Conservation (phyloP, 495 filamentous ascomycete genomes). For the Coniosporium apollinis region DNA sequence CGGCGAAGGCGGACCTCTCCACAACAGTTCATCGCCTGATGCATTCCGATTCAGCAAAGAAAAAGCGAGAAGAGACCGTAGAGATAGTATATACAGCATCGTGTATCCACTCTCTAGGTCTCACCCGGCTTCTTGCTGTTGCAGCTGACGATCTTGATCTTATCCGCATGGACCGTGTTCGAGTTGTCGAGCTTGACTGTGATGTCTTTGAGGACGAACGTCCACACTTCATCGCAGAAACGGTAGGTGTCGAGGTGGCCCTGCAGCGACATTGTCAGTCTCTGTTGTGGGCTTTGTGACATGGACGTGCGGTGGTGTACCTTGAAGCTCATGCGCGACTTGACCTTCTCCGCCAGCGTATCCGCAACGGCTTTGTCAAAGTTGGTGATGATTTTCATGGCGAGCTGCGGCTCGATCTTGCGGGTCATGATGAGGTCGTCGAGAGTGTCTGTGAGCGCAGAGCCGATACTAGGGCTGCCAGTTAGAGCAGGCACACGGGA, state of each 20-base stretch:
- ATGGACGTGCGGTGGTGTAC: slow-evolving; percentile 29
- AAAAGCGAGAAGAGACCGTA: too few species aligned
- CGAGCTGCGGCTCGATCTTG: slow-evolving; percentile 90
- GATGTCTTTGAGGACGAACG: slow-evolving; percentile 95
- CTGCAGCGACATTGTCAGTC: slow-evolving; percentile 28
- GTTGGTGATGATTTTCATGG: slow-evolving; percentile 90
- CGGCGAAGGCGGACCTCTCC: too few species aligned
- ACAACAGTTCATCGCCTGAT: too few species aligned
- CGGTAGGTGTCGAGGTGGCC: slow-evolving; percentile 97
- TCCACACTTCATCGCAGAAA: slow-evolving; percentile 99
- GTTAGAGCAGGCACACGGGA: slow-evolving; percentile 6
- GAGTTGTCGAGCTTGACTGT: slow-evolving; percentile 86
- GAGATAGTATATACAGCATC: too few species aligned
- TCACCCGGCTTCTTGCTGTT: slow-evolving; percentile 74
- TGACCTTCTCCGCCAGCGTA: slow-evolving; percentile 77
- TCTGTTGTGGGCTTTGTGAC: neutral
- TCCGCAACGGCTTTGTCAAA: slow-evolving; percentile 85
- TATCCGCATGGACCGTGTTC: slow-evolving; percentile 29
- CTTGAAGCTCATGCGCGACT: slow-evolving; percentile 87
- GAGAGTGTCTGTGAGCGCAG: slow-evolving; percentile 84
- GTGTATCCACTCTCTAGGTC: slow-evolving; percentile 9
- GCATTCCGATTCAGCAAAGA: too few species aligned
- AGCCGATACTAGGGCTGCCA: slow-evolving; percentile 55
- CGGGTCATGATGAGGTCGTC: slow-evolving; percentile 87
- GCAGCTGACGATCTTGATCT: slow-evolving; percentile 96